Base-by-base conservation (phyloP, 2,329 filamentous ascomycete species). In the Epichloe festucae region DNA sequence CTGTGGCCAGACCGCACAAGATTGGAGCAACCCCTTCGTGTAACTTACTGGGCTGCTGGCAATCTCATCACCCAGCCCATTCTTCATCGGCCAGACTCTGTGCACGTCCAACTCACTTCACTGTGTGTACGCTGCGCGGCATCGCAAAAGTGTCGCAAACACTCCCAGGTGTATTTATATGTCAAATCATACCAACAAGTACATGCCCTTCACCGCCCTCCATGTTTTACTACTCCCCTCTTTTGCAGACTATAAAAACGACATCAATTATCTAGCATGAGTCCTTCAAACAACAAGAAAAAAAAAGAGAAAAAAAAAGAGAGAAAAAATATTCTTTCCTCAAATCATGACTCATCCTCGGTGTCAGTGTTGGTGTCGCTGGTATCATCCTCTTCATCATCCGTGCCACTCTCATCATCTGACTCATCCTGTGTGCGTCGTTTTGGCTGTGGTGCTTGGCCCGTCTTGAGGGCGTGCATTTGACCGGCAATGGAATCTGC, bases 401-500 rank as follows among this genome's bases (percentile, higher is more conserved):
- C 70, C 11, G 84, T 89, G 56, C 87, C 85, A 56, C 88, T 94
- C 72, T 94, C 89, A 21, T 90, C 89, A 49, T 87, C 84, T 51
- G 79, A 83, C 46, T 85, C 81, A 2, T 79, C 78, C 46, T 71
- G 67, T 27, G 63, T 72, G 63, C 73, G 77, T 64, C 74, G 74
- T 64, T 73, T 75, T 60, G 79, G 77, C 72, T 81, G 82, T 7
- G 78, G 69, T 40, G 78, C 72, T 36, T 70, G 73, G 34, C 81
- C 85, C 12, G 83, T 84, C 73, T 93, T 94, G 55, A 95, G 79
- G 12, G 85, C 85, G 56, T 84, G 83, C 87, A 95, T 93, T 69
- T 95, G 88, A 54, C 89, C 89, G 47, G 89, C 90, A 58, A 96
- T 76, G 2, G 89, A 89, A 70, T 95, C 89, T 94, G 19, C n/a